phyloP scores from a whole-genome alignment of 202 grass and related monocot species.

The Brachypodium distachyon region DNA sequence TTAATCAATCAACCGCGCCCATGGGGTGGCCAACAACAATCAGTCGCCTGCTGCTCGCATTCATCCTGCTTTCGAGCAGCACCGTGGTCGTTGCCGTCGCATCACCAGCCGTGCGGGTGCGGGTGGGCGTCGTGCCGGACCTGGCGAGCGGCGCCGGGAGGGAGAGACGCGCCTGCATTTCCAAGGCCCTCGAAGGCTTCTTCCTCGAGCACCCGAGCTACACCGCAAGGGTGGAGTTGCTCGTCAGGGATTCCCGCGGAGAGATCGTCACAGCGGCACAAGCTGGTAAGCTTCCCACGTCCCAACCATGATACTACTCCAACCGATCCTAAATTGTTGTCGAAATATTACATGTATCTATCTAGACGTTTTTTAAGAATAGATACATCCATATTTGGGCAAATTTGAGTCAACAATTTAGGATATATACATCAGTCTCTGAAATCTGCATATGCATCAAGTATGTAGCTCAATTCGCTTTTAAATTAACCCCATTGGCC shows the following conservation, averaged over 20 bases:
- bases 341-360: too few species aligned
- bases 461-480: too few species aligned
- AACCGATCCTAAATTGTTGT: too few species aligned
- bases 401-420: too few species aligned
- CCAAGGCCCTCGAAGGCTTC: constrained; percentile 21
- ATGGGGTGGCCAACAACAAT: too few species aligned
- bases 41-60: not conserved
- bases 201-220: not conserved
- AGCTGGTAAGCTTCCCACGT: constrained; percentile 10
- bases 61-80: not conserved
- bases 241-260: not conserved
- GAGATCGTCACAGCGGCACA: not conserved
- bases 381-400: too few species aligned
- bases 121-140: constrained; percentile 27
- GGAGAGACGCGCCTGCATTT: constrained; percentile 9
- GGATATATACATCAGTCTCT: too few species aligned
- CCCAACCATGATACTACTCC: too few species aligned
- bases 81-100: not conserved
- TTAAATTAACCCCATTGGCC: too few species aligned
- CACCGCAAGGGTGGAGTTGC: not conserved
- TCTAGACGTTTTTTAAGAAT: too few species aligned
- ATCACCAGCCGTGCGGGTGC: not conserved
- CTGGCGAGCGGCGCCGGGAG: constrained; percentile 14
- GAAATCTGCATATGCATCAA: too few species aligned
- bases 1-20: too few species aligned